Base-by-base conservation (phyloP, 768 basidiomycete genomes). In the Trametes cubensis region DNA sequence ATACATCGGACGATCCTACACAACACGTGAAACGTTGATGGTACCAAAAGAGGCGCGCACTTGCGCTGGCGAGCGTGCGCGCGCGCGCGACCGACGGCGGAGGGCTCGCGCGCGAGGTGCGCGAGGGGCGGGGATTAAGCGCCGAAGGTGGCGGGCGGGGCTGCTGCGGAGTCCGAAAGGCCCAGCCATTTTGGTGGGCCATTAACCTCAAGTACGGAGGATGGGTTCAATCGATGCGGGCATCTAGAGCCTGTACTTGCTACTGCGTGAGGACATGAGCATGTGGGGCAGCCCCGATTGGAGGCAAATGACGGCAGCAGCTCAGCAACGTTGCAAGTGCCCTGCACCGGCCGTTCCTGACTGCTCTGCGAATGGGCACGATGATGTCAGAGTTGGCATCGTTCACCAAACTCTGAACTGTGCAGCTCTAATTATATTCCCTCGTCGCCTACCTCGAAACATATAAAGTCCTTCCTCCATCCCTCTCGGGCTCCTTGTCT, bases 311-410 rank as follows among this genome's bases (percentile, higher is more conserved):
- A 51, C 61, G 55, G 61, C 61, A 60, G 58, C 6, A 28, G 41
- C 20, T n/a, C 15, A 38, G 49, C 26, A 59, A 59, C 58, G 58
- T 59, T 59, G 58, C 47, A 49, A 26, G 7, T 45, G 21, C 39
- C n/a, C 47, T 55, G 60, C 53, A 54, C 18, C 46, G 25, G 48
- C 21, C 8, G 55, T 56, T 50, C 61, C 61, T 62, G 26, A 42
- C 25, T 45, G 54, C 48, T 23, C 55, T 44, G 38, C 50, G 38
- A 47, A 21, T 53, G 51, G 51, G 2, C 26, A 23, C 25, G 44
- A 59, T 64, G 63, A 64, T 60, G 58, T 64, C 63, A 64, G 46
- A 20, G 15, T 48, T 25, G 38, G 2, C 4, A 6, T 17, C 40
- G 28, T 49, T 11, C 30, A 3, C 38, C 39, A 28, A 55, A 45